Percentiles rank a stretch among this genome's conserved stretches.
Evolutionary conservation across 1,139 yeast genomes (phyloP).

Genomic region (Zygoascus meyerae): DNA sequence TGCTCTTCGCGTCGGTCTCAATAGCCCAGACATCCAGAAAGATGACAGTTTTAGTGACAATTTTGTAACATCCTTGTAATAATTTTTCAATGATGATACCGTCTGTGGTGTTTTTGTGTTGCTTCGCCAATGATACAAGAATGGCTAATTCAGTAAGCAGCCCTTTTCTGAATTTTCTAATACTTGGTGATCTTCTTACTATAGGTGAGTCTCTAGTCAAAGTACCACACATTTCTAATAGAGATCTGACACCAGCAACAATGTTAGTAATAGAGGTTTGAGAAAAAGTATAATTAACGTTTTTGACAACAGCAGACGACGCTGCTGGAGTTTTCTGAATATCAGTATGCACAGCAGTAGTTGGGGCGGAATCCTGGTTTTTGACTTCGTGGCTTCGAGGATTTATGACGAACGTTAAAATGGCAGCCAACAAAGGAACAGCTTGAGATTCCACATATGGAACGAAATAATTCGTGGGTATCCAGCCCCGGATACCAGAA

Average conservation of each 20-base stretch:
- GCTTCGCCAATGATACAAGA: constrained; percentile 79
- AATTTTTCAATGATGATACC: constrained; percentile 62
- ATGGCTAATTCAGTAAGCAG: constrained; percentile 88
- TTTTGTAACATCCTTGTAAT: constrained; percentile 67
- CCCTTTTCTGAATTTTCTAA: constrained; percentile 70
- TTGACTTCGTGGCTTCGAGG: constrained; percentile 38
- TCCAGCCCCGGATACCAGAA: constrained; percentile 85
- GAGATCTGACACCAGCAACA: constrained; percentile 75
- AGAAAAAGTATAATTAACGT: constrained; percentile 28
- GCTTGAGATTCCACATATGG: constrained; percentile 48
- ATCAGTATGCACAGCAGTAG: background rate
- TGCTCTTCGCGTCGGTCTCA: constrained; percentile 30
- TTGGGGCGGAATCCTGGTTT: constrained; percentile 10
- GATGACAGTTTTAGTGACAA: constrained; percentile 62
- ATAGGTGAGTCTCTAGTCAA: constrained; percentile 76
- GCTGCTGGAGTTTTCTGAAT: background rate
- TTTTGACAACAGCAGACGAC: constrained; percentile 4
- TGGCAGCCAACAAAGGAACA: constrained; percentile 55
- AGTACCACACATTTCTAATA: constrained; percentile 75
- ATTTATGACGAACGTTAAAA: constrained; percentile 68
- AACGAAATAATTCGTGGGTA: constrained; percentile 83
- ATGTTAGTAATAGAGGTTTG: constrained; percentile 49
- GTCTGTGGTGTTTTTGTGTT: constrained; percentile 66
- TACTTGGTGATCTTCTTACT: constrained; percentile 62
- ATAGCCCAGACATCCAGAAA: constrained; percentile 68